Evolutionary conservation across 1,139 yeast genomes (phyloP), one percentile per base, ranked within the genome.

Genomic region (Yamadazyma atlantica): DNA sequence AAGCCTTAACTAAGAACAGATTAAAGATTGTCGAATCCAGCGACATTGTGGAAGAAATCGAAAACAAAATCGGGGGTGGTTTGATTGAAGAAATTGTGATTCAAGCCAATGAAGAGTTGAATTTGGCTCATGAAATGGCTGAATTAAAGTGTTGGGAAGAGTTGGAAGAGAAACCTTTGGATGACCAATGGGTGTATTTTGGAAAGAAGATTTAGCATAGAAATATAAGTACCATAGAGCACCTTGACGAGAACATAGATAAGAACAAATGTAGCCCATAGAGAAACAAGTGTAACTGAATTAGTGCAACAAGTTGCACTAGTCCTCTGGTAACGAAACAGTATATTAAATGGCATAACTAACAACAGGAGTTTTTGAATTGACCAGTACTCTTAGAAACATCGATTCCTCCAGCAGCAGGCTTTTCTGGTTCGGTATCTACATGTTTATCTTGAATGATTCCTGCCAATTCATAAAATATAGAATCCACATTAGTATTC

Each of bases 381-480:
- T 59, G 60, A 16, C 51, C 50, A 32, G 53, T 40, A 35, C 59
- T 59, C 49, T 68, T 69, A 21, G 70, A 62, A 40, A 76, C 79
- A 48, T 75, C 75, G 39, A 76, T 59, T 23, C 76, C 77, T 23
- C 75, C 76, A n/a, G 60, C 54, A 25, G 60, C 45, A 13, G 41
- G 34, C 34, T 49, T 49, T 37, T 46, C 52, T 11, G 49, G 49
- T 34, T 47, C 51, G 17, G 47, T 30, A 39, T 72, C 75, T 31
- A 72, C 78, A 54, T 82, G 81, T 60, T 83, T 85, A 41, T 86
- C 94, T 66, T 86, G 87, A 56, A 88, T 87, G 53, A 85, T 73
- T 35, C 86, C 80, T n/a, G 97, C 96, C 56, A 92, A 78, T 51
- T 87, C 87, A 65, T 85, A 82, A 69, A 92, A 92, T 38, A 95